Evolutionary conservation across 2,329 filamentous ascomycete genomes (phyloP), one percentile per base, ranked within the genome.

Genomic region (Thielaviopsis euricoi): DNA sequence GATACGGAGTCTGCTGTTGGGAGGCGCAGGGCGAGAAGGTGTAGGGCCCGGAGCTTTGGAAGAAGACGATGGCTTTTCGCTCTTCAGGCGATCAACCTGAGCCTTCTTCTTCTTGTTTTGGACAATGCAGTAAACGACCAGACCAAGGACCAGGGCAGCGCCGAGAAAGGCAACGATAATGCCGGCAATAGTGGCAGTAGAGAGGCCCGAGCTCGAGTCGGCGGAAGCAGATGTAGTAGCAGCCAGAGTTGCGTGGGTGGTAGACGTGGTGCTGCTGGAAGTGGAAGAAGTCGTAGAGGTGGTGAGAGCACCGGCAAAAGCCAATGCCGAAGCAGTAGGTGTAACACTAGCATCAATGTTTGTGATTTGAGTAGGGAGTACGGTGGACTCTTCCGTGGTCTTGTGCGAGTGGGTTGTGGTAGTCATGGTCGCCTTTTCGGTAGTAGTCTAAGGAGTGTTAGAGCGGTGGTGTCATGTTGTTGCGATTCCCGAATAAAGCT

Each of bases 121-220:
- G 67, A 89, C 78, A 61, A 88, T 68, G 68, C 94, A 82, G 66
- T 88, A 85, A 21, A 86, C 74, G 22, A 86, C 68, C n/a, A 82
- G 73, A 29, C 82, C 80, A 25, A 93, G 67, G 2, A 84, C 70
- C 33, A 84, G 79, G 25, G 95, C 64, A 53, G 80, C 80, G 6
- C 85, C 75, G 33, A 96, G 71, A 53, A 94, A 81, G 65, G 89
- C 90, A 67, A 96, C 83, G 6, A 85, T 88, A 61, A 96, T 79
- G 61, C 93, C 93, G 50, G 89, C 90, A 70, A 89, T 93, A 49
- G 71, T 68, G 29, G 71, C 77, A 9, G 69, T 61, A 53, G 50
- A 26, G 2, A 55, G n/a, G n/a, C 56, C 58, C 5, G 48, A 53
- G n/a, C 56, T 58, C 7, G 48, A 53, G 46, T 62, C 56, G 49